Base-by-base conservation (phyloP, 192 early-diverging fungal species). In the Backusella tarrabulga region DNA sequence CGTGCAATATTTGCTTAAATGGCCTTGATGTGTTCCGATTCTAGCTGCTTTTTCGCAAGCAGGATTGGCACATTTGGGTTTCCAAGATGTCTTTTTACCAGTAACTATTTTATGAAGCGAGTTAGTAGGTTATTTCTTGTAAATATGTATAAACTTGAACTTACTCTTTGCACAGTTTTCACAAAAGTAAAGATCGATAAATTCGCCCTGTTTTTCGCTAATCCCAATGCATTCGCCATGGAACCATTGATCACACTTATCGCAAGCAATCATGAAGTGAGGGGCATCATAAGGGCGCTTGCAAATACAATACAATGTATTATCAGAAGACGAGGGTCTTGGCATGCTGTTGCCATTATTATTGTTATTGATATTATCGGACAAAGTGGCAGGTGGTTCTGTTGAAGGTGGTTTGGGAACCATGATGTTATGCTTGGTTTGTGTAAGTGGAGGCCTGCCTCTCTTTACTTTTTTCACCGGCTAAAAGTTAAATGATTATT, bases 211-310 rank as follows among this genome's bases (percentile, higher is more conserved):
- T 14, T 83, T 84, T 44, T 86, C 83, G 26, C 84, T 82, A 68
- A 94, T 82, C 1, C 88, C 88, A 4, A 94, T 88, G 67, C 93
- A 94, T 14, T 84, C 83, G 42, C 92, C 90, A 85, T 94, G 93
- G 73, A 85, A 94, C 93, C 93, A 94, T 68, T 87, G 88, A 72
- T 90, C 87, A 74, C 93, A 94, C 17, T 72, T 75, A 71, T 94
- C 93, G 78, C 93, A 94, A 0, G 84, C 86, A 83, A 94, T 93
- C 93, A 94, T 94, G 67, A 88, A 87, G 21, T 83, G 83, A 34
- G 77, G 82, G 4, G 75, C 82, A 56, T 89, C 90, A 76, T 86
- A 87, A 4, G 81, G 83, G 29, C 81, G 72, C 26, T 83, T 82
- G 71, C 93, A 94, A 41, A 92, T 73, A 68, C 93, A 94, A 52